Conservation (phyloP, 768 basidiomycete species). For the Rhizopogon sp. region DNA sequence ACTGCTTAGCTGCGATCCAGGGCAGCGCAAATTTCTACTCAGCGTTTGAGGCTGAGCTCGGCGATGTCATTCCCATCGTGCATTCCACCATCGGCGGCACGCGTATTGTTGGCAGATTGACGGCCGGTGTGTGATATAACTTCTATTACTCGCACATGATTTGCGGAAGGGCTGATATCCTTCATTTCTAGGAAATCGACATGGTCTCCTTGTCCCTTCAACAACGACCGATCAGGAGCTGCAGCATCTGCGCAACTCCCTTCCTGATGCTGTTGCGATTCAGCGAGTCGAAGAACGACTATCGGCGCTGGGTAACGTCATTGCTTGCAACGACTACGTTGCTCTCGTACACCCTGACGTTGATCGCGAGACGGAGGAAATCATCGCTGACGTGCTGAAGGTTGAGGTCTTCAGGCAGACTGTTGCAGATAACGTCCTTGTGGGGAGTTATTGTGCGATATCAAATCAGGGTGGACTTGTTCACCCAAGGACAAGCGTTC, state of each 20-base stretch:
- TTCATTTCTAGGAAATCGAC: slow-evolving; percentile 70
- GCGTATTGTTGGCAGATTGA: slow-evolving; percentile 88
- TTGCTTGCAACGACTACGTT: slow-evolving; percentile 98
- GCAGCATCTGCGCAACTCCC: slow-evolving; percentile 92
- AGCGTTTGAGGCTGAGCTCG: slow-evolving; percentile 91
- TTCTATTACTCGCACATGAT: background rate
- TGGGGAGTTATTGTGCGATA: slow-evolving; percentile 93
- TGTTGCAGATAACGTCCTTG: slow-evolving; percentile 93
- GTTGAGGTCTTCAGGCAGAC: slow-evolving; percentile 99
- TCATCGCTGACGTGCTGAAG: slow-evolving; percentile 98
- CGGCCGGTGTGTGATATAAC: slow-evolving; percentile 60
- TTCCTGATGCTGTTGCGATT: slow-evolving; percentile 90
- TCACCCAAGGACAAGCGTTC: slow-evolving; percentile 94
- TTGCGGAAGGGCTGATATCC: background rate
- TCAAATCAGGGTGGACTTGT: slow-evolving; percentile 97
- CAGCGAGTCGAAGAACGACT: slow-evolving; percentile 97
- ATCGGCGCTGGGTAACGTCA: slow-evolving; percentile 96
- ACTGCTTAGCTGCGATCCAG: slow-evolving; percentile 91
- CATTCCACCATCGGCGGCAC: slow-evolving; percentile 95
- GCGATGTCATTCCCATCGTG: slow-evolving; percentile 91
- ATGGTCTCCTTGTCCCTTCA: slow-evolving; percentile 93
- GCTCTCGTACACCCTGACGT: slow-evolving; percentile 98
- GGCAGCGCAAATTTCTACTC: slow-evolving; percentile 98
- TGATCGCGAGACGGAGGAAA: slow-evolving; percentile 98
- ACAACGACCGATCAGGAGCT: slow-evolving; percentile 97